A percentile compares a stretch with the other conserved stretches of the same genome.
phyloP scores from a whole-genome alignment of 331 rosid species.

The Pyracantha coccinea region DNA sequence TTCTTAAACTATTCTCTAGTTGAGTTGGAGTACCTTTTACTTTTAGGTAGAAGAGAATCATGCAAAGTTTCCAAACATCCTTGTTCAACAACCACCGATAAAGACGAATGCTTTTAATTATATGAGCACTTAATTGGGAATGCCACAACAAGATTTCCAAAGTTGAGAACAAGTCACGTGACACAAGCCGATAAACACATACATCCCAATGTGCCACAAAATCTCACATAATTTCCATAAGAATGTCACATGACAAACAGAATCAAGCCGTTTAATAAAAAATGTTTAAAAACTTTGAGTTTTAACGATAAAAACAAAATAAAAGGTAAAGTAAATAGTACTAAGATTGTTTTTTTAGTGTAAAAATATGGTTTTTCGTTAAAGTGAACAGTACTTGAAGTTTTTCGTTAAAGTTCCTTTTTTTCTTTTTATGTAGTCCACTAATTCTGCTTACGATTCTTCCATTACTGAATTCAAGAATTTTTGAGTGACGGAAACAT shows the following conservation, averaged over 20 bases:
- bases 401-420: no score
- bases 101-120: not conserved
- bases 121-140: not conserved
- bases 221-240: not conserved
- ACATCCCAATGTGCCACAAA: not conserved
- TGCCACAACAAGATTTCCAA: not conserved
- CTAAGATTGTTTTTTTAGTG: no score
- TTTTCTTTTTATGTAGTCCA: not conserved
- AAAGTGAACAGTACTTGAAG: no score
- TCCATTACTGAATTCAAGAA: not conserved
- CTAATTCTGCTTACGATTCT: not conserved
- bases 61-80: no score
- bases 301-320: no score
- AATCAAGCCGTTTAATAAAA: not conserved
- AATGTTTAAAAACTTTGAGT: no score
- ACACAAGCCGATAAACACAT: not conserved
- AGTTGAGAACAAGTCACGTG: conserved; percentile 1
- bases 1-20: no score
- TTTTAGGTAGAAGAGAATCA: no score
- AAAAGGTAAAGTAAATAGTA: no score
- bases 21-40: no score
- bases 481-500: accelerated
- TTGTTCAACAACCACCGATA: not conserved
- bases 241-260: conserved; percentile 4
- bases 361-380: no score